These are phyloP conservation scores for Aspergillus biplanus DNA, from an alignment of 495 filamentous ascomycete species.

Conservation along the genomic window DNA sequence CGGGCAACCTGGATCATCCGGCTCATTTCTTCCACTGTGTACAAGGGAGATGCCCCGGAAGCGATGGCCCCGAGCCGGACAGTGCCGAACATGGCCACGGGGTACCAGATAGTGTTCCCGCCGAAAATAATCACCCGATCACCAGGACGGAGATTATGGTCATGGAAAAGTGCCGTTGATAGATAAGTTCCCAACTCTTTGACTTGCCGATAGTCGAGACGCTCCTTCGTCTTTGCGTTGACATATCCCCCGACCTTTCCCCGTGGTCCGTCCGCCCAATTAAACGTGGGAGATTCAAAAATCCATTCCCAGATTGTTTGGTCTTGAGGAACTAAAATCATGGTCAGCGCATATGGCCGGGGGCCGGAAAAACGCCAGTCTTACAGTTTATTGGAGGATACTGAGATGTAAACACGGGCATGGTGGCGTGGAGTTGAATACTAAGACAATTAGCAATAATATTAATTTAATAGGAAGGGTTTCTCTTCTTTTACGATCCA, in stretches of 20 bases:
- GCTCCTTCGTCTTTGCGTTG: conserved; percentile 58
- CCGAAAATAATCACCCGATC: conserved; percentile 59
- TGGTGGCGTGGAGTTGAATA: too few relatives aligned
- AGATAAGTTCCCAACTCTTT: conserved; percentile 54
- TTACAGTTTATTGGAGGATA: too few relatives aligned
- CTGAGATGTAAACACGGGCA: too few relatives aligned
- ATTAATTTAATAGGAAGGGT: too few relatives aligned
- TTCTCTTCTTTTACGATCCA: too few relatives aligned
- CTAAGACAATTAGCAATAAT: too few relatives aligned
- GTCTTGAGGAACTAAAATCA: too few relatives aligned
- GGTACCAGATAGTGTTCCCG: conserved; percentile 64
- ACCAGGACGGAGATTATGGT: conserved; percentile 50
- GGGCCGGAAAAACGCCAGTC: too few relatives aligned
- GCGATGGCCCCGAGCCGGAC: conserved; percentile 37
- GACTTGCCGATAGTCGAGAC: conserved; percentile 56
- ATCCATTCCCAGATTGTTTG: conserved; percentile 66
- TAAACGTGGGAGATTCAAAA: conserved; percentile 56
- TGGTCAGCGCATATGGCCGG: too few relatives aligned
- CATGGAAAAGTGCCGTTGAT: conserved; percentile 57
- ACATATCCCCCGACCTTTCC: conserved; percentile 52
- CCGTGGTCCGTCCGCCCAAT: conserved; percentile 35
- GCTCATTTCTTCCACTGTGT: conserved; percentile 66
- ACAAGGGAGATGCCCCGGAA: conserved; percentile 57
- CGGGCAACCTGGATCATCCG: conserved; percentile 58
- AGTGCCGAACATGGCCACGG: conserved; percentile 58